phyloP scores from a whole-genome alignment of 805 yeast species.

The Maudiozyma bulderi region DNA sequence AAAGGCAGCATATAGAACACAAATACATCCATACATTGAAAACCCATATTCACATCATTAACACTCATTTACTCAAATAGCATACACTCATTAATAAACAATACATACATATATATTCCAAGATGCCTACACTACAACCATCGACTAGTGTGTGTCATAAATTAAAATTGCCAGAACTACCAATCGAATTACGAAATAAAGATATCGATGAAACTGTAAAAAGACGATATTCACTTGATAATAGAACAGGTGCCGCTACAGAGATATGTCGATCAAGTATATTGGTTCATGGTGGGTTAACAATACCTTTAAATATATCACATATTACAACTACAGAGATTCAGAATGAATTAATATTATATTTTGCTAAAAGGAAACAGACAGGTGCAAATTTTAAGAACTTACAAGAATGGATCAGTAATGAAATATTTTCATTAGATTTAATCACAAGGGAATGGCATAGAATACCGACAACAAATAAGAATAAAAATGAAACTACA shows the following conservation, averaged over 20 bases:
- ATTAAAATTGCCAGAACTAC: conserved; percentile 42
- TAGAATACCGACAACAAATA: conserved; percentile 27
- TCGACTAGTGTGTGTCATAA: conserved; percentile 53
- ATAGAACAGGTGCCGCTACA: conserved; percentile 61
- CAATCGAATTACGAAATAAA: conserved; percentile 8
- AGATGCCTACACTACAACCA: conserved; percentile 56
- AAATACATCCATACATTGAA: too few species aligned
- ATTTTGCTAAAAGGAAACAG: conserved; percentile 21
- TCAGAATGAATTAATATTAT: conserved; percentile 30
- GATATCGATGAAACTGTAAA: conserved; percentile 32
- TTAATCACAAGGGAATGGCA: conserved; percentile 53
- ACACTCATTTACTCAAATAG: not conserved
- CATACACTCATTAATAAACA: not conserved
- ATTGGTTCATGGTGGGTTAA: conserved; percentile 60
- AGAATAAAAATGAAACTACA: not conserved
- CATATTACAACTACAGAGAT: conserved; percentile 34
- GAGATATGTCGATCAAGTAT: conserved; percentile 49
- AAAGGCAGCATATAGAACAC: too few species aligned
- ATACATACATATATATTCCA: not conserved
- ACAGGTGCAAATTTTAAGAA: conserved; percentile 17
- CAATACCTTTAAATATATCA: conserved; percentile 43
- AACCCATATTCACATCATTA: too few species aligned
- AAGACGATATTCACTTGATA: conserved; percentile 44
- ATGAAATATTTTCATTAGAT: conserved; percentile 53
- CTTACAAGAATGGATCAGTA: conserved; percentile 39